A percentile compares a stretch with the other conserved stretches of the same genome.
These are phyloP conservation scores for Isatis lusitanica DNA, from an alignment of 441 rosid species.

Conservation along the genomic window DNA sequence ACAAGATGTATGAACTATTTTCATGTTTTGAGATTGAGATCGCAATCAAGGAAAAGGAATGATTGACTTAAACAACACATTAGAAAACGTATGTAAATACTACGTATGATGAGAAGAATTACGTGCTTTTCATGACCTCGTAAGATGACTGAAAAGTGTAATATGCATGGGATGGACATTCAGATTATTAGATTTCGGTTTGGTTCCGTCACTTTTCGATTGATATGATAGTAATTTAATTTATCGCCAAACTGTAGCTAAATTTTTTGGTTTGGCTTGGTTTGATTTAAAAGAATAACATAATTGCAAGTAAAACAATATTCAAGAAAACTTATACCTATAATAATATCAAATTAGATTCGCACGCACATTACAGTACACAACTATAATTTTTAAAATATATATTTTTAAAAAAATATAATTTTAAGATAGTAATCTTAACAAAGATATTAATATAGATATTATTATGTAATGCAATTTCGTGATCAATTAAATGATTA, in stretches of 20 bases:
- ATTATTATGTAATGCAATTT: too few relatives aligned
- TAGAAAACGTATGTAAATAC: neutral
- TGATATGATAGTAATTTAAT: neutral
- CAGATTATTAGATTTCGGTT: neutral
- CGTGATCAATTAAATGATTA: too few relatives aligned
- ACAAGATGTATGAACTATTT: neutral
- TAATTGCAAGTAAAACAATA: too few relatives aligned
- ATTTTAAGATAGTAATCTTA: too few relatives aligned
- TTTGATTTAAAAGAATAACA: too few relatives aligned
- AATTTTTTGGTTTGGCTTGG: too few relatives aligned
- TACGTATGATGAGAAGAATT: neutral
- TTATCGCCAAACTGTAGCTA: neutral
- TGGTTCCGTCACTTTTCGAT: neutral
- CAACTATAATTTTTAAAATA: too few relatives aligned
- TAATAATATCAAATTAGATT: too few relatives aligned
- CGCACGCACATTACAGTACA: too few relatives aligned
- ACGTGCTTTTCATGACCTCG: neutral
- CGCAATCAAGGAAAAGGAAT: neutral
- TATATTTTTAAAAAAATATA: too few relatives aligned
- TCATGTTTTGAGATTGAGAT: neutral
- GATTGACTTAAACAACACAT: neutral
- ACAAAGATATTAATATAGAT: too few relatives aligned
- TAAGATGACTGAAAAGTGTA: neutral
- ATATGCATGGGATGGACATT: neutral
- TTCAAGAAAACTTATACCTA: too few relatives aligned